These are phyloP conservation scores for Arctium minus DNA, from an alignment of 129 eudicot species.

Conservation along the genomic window DNA sequence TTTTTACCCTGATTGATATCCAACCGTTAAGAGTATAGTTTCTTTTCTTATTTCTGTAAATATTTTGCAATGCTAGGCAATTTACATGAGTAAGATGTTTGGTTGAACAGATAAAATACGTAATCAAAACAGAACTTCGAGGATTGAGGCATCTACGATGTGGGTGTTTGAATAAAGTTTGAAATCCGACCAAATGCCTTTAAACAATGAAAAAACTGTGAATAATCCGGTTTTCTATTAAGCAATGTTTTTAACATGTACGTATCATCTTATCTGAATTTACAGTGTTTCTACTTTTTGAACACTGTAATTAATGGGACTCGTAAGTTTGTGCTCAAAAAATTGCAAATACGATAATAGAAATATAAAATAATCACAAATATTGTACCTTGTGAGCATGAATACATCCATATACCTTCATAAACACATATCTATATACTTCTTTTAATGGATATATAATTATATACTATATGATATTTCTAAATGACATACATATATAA, in stretches of 20 bases:
- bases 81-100: no score
- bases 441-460: slow-evolving; percentile 14
- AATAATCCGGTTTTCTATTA: no score
- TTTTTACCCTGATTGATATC: neutral
- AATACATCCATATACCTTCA: slow-evolving; percentile 16
- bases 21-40: no score
- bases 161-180: no score
- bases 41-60: no score
- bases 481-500: slow-evolving; percentile 32
- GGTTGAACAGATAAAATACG: no score
- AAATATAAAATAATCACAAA: slow-evolving; percentile 6
- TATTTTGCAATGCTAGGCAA: no score
- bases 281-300: neutral
- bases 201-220: no score
- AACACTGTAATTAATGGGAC: neutral
- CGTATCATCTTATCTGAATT: no score
- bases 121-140: no score
- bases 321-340: neutral
- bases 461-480: slow-evolving; percentile 23
- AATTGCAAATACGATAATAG: neutral
- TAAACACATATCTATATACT: slow-evolving; percentile 29
- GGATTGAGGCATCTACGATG: no score
- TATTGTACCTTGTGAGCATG: slow-evolving; percentile 14
- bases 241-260: neutral
- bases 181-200: no score